Evolutionary conservation across 1,284 basidiomycete species (phyloP).

Genomic region (Cryptococcus maquisensis): DNA sequence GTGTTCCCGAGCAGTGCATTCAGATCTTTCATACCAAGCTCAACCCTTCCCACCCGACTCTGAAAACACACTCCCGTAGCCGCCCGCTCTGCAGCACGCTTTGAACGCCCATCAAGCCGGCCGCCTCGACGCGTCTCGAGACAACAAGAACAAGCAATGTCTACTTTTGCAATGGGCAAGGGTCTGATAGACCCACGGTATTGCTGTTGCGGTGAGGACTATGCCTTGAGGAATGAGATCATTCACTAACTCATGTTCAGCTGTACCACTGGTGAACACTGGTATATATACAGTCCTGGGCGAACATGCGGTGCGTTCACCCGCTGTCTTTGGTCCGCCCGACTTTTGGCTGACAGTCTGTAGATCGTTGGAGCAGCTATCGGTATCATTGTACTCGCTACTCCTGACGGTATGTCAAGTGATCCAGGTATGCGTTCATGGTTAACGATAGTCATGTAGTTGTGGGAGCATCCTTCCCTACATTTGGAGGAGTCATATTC

Average conservation of each 20-base stretch:
- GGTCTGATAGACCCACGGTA: constrained; percentile 42
- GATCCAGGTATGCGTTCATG: not conserved
- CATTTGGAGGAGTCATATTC: constrained; percentile 67
- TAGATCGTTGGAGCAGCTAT: constrained; percentile 61
- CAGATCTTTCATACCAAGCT: too few relatives aligned
- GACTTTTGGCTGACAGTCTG: constrained; percentile 1
- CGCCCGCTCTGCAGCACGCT: too few relatives aligned
- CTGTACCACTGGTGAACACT: constrained; percentile 77
- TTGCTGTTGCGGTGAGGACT: constrained; percentile 44
- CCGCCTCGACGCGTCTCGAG: too few relatives aligned
- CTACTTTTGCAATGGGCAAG: constrained; percentile 12
- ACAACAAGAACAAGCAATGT: too few relatives aligned
- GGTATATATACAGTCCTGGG: constrained; percentile 75
- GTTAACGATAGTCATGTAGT: constrained; percentile 53
- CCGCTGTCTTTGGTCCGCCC: not conserved
- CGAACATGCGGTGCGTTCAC: constrained; percentile 63
- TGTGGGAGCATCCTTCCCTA: constrained; percentile 74
- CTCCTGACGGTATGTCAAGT: constrained; percentile 53
- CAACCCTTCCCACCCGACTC: too few relatives aligned
- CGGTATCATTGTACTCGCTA: constrained; percentile 71
- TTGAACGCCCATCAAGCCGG: too few relatives aligned
- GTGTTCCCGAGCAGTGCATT: too few relatives aligned
- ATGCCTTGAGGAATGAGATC: not conserved
- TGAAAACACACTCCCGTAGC: too few relatives aligned
- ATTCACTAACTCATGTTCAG: constrained; percentile 39